Conservation (phyloP, 768 basidiomycete species). For the Mycena leptocephala region DNA sequence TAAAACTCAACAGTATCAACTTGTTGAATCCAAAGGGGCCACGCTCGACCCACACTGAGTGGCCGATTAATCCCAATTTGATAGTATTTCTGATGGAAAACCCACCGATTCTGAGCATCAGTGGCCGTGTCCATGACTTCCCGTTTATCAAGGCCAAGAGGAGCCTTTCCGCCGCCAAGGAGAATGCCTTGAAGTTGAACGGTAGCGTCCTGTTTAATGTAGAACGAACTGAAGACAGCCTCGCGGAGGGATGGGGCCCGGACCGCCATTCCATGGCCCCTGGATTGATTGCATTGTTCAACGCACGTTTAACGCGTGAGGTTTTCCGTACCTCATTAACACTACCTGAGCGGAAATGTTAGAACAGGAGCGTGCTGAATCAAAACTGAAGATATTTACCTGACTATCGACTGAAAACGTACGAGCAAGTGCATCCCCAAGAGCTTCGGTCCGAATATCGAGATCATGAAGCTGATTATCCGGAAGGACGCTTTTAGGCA, state of each 20-base stretch:
- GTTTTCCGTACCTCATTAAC: constrained; percentile 35
- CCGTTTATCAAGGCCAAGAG: constrained; percentile 23
- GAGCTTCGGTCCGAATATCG: constrained; percentile 33
- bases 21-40: constrained; percentile 30
- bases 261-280: constrained; percentile 42
- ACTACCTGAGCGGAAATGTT: constrained; percentile 19
- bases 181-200: constrained; percentile 36
- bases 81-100: constrained; percentile 31
- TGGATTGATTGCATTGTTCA: not conserved
- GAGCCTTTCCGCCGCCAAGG: constrained; percentile 28
- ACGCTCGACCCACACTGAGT: constrained; percentile 12
- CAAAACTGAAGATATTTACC: not conserved
- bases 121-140: constrained; percentile 34
- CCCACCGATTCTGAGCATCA: too few relatives aligned
- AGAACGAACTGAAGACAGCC: constrained; percentile 38
- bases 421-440: constrained; percentile 37
- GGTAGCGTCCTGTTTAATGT: constrained; percentile 36
- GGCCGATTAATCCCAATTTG: not conserved
- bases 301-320: too few relatives aligned
- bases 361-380: too few relatives aligned
- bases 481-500: constrained; percentile 30
- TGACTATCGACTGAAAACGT: constrained; percentile 32
- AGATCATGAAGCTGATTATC: constrained; percentile 31
- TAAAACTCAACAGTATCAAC: constrained; percentile 29
- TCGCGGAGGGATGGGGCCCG: constrained; percentile 35